Conservation (phyloP, 129 eudicot genomes). For the Escallonia herrerae region DNA sequence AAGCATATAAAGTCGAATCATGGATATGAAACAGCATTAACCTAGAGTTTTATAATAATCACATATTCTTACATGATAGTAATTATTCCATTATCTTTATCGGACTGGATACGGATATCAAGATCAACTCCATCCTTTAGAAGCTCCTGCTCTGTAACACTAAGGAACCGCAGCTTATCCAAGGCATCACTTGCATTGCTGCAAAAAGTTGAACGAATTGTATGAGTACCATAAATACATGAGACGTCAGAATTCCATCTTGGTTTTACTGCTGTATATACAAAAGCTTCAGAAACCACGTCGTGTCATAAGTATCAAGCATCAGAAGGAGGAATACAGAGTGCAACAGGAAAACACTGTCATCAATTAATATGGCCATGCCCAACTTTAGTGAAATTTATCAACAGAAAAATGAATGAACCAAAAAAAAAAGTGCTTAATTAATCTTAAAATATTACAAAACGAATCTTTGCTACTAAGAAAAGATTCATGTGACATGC, state of each 20-base stretch:
- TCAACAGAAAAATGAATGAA: no score
- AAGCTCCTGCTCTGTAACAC: conserved; percentile 80
- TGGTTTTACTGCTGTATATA: neutral
- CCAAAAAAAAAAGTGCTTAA: no score
- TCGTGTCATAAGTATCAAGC: no score
- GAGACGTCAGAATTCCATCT: no score
- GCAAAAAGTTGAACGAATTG: neutral
- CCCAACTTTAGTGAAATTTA: no score
- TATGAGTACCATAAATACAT: no score
- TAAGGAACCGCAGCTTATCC: conserved; percentile 94
- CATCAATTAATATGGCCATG: no score
- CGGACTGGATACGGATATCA: conserved; percentile 84
- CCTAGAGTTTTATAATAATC: neutral
- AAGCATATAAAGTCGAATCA: neutral
- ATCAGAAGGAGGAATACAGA: no score
- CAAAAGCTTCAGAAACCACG: no score
- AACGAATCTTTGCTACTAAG: neutral
- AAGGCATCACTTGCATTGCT: conserved; percentile 99
- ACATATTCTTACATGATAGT: conserved; percentile 61
- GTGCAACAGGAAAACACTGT: no score
- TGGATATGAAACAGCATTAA: neutral
- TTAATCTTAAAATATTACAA: no score
- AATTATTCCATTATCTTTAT: conserved; percentile 79
- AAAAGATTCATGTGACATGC: no score
- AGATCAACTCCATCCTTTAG: conserved; percentile 74